A percentile compares a stretch with the other conserved stretches of the same genome.
Conservation (phyloP, 2,329 filamentous ascomycete species). For the Bretziella fagacearum region DNA sequence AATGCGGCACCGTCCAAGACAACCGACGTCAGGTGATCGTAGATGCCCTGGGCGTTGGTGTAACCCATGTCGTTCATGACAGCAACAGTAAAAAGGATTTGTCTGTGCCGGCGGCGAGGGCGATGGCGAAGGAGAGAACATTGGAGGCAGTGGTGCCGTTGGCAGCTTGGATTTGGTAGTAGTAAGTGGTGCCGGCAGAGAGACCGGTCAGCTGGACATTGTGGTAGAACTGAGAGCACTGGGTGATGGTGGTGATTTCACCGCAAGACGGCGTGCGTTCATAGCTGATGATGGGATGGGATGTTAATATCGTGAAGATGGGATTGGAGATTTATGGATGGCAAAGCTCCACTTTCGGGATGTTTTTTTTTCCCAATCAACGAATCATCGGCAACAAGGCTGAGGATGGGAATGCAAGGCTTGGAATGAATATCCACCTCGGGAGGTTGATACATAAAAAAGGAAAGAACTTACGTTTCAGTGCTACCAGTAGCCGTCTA, state of each 20-base stretch:
- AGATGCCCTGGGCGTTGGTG: constrained; percentile 33
- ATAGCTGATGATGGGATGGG: constrained; percentile 22
- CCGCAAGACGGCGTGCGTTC: constrained; percentile 35
- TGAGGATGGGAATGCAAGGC: too few relatives aligned
- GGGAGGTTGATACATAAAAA: neutral
- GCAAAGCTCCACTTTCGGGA: too few relatives aligned
- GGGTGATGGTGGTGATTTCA: constrained; percentile 25
- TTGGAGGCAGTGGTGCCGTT: constrained; percentile 33
- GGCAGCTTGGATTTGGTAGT: constrained; percentile 31
- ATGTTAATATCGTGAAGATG: neutral
- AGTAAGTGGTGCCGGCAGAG: constrained; percentile 30
- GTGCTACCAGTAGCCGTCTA: constrained; percentile 23
- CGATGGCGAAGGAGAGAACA: constrained; percentile 30
- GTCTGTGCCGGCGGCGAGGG: constrained; percentile 26
- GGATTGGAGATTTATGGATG: too few relatives aligned
- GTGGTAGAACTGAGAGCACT: constrained; percentile 36
- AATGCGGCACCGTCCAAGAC: constrained; percentile 30
- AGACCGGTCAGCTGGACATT: constrained; percentile 29
- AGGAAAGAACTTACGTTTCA: constrained; percentile 23
- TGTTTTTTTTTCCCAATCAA: too few relatives aligned
- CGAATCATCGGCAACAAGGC: too few relatives aligned
- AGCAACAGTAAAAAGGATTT: constrained; percentile 26
- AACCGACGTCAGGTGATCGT: constrained; percentile 25
- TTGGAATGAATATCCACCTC: neutral
- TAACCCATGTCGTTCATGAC: constrained; percentile 38